These are phyloP conservation scores for Phytophthora hybrid DNA, from an alignment of 352 stramenopile genomes.

Conservation along the genomic window DNA sequence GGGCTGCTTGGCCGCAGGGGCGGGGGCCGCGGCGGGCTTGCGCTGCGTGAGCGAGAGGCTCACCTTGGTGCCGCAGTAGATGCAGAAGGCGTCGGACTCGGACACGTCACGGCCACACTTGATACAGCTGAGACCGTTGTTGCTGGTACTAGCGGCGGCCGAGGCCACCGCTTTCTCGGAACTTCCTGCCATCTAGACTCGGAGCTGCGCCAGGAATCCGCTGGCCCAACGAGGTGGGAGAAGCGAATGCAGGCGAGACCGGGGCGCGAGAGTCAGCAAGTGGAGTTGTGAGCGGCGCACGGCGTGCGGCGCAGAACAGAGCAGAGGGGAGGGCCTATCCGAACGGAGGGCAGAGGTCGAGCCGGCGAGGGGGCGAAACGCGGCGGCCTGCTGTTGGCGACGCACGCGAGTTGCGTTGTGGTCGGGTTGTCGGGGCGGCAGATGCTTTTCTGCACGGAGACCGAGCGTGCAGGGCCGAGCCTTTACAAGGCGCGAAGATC, in stretches of 20 bases:
- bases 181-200: slow-evolving; percentile 67
- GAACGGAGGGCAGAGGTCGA: slow-evolving; percentile 27
- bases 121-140: slow-evolving; percentile 69
- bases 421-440: slow-evolving; percentile 31
- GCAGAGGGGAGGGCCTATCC: background rate
- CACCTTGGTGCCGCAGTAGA: slow-evolving; percentile 90
- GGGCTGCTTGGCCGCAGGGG: slow-evolving; percentile 26
- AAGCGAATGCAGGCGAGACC: slow-evolving; percentile 32
- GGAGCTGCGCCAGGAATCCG: slow-evolving; percentile 18
- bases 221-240: background rate
- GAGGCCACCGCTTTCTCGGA: slow-evolving; percentile 64
- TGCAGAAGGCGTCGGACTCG: slow-evolving; percentile 84
- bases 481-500: slow-evolving; percentile 33
- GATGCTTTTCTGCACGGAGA: slow-evolving; percentile 20
- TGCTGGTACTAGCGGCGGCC: slow-evolving; percentile 41
- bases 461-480: slow-evolving; percentile 9
- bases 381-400: slow-evolving; percentile 27
- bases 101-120: slow-evolving; percentile 83
- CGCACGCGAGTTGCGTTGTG: slow-evolving; percentile 29
- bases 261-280: slow-evolving; percentile 53
- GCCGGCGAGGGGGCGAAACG: slow-evolving; percentile 22
- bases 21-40: slow-evolving; percentile 26
- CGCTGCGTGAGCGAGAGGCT: slow-evolving; percentile 69
- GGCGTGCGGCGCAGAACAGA: background rate
- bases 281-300: slow-evolving; percentile 50